Conservation (phyloP, 768 basidiomycete species). For the Thelephora ganbajun region DNA sequence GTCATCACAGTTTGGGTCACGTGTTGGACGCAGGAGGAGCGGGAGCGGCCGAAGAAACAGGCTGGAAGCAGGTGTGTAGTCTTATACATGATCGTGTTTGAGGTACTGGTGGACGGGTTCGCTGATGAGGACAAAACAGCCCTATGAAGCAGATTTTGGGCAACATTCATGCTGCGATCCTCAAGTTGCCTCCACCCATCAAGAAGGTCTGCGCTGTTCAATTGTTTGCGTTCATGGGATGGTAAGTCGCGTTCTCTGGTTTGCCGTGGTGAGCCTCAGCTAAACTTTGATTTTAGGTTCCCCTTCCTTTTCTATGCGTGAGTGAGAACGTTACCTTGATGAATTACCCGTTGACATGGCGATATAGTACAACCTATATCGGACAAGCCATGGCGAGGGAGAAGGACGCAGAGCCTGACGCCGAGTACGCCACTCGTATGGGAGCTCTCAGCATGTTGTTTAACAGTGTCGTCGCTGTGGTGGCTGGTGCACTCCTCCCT, state of each 20-base stretch:
- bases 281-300: constrained; percentile 40
- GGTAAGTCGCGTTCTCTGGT: constrained; percentile 27
- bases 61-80: constrained; percentile 21
- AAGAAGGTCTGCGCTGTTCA: constrained; percentile 87
- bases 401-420: constrained; percentile 55
- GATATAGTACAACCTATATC: constrained; percentile 72
- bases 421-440: constrained; percentile 69
- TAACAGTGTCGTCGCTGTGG: constrained; percentile 88
- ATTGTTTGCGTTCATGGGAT: constrained; percentile 93
- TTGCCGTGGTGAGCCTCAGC: not conserved
- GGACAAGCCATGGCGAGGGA: constrained; percentile 90
- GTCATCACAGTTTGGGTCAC: constrained; percentile 78
- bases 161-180: constrained; percentile 63
- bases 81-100: constrained; percentile 1
- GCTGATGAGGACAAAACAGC: constrained; percentile 17
- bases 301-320: constrained; percentile 91
- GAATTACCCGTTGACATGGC: too few species aligned
- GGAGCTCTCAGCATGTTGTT: constrained; percentile 85
- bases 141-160: constrained; percentile 58
- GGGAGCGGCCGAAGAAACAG: constrained; percentile 35
- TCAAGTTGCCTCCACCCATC: constrained; percentile 71
- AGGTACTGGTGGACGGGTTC: not conserved
- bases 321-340: constrained; percentile 11
- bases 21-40: constrained; percentile 74
- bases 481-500: constrained; percentile 71